Evolutionary conservation across 768 basidiomycete species (phyloP).

Genomic region (Lactifluus subvellereus): DNA sequence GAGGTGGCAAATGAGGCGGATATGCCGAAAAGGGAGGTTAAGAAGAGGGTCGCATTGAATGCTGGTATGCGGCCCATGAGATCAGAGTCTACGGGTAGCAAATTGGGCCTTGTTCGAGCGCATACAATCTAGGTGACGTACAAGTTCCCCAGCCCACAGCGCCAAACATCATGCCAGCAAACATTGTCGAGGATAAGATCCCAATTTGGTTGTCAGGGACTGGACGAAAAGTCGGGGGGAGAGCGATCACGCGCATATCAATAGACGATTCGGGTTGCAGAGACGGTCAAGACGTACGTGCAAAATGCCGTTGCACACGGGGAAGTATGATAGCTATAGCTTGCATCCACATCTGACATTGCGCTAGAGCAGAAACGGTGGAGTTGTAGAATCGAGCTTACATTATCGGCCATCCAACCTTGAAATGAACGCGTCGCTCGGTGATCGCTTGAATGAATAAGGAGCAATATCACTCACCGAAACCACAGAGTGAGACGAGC

Average conservation of each 20-base stretch:
- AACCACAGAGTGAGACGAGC: conserved; percentile 76
- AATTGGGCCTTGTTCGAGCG: background rate
- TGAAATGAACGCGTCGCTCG: background rate
- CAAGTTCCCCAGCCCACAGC: conserved; percentile 90
- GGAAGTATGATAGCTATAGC: conserved; percentile 90
- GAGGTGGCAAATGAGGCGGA: conserved; percentile 67
- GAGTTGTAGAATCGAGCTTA: conserved; percentile 32
- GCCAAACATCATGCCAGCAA: conserved; percentile 96
- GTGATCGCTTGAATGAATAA: background rate
- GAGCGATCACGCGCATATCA: background rate
- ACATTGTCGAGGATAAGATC: conserved; percentile 79
- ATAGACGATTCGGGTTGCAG: background rate
- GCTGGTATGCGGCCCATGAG: conserved; percentile 81
- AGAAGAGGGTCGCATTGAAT: conserved; percentile 88
- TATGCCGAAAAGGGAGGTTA: conserved; percentile 86
- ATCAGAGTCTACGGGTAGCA: conserved; percentile 57
- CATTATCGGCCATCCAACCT: conserved; percentile 96
- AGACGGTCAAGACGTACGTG: conserved; percentile 40
- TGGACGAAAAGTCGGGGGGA: conserved; percentile 26
- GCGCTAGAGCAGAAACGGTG: conserved; percentile 1
- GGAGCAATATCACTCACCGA: conserved; percentile 50
- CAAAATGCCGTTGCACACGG: conserved; percentile 87
- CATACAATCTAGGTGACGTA: conserved; percentile 31
- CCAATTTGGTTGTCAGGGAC: conserved; percentile 78
- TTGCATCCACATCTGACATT: conserved; percentile 84